Base-by-base conservation (phyloP, 352 stramenopile species). In the Thalassiosira hispida region DNA sequence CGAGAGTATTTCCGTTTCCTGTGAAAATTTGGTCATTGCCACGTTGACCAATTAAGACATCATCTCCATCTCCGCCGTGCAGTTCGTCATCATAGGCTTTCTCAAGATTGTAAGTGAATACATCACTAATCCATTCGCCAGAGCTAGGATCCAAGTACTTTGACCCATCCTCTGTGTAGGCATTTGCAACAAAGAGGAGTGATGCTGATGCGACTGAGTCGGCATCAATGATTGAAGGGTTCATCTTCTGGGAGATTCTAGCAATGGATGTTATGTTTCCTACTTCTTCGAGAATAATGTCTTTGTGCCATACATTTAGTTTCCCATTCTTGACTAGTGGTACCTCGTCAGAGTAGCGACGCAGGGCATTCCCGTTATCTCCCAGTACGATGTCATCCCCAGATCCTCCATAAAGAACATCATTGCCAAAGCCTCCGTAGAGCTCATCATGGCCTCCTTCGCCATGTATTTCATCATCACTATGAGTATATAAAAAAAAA, bases 1-100 rank as follows among this genome's bases (percentile, higher is more conserved):
- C 42, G 0, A 83, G 12, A 44, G 72, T 46, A 59, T 77, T 40
- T 20, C 67, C 67, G 1, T 33, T 52, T 7, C 75, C 75, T 63
- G 33, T 77, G 3, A 65, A 53, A 72, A 51, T 53, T 23, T 77
- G 35, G 22, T 76, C 60, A 59, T 79, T 69, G 16, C 75, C 75
- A 31, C 75, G 71, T 64, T 83, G 75, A 1, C 75, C 75, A 62
- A 83, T 83, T 0, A 83, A 22, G 23, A 80, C 44, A 44, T 83
- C 69, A 49, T 76, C 46, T 2, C 65, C 73, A 23, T 56, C 33
- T 16, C 55, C 67, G 5, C 67, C 74, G 33, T 69, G n/a, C 11
- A 83, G 49, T 23, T 33, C 16, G 57, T 83, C 74, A 62, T 83
- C 51, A 67, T 60, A 74, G n/a, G 59, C 40, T 12, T 42, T 8